These are phyloP conservation scores for Komagataella kurtzmanii DNA, from an alignment of 805 yeast species.

Conservation along the genomic window DNA sequence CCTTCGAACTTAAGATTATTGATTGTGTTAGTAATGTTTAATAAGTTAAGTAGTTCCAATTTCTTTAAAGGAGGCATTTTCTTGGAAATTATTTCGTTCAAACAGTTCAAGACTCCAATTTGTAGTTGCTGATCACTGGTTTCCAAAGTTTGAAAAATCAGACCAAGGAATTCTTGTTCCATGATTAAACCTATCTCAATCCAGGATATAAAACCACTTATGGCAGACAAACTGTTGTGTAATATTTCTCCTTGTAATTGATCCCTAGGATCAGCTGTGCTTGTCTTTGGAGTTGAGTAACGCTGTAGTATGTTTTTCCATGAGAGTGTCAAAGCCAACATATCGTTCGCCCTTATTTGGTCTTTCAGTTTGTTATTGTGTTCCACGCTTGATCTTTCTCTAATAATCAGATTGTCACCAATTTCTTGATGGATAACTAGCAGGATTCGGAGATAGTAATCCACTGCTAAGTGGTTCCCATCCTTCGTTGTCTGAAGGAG, in stretches of 20 bases:
- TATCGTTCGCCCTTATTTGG: constrained; percentile 63
- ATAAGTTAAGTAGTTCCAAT: constrained; percentile 50
- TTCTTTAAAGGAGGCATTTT: constrained; percentile 45
- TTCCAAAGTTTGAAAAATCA: constrained; percentile 43
- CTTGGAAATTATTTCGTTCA: constrained; percentile 39
- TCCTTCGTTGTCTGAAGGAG: constrained; percentile 23
- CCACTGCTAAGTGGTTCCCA: constrained; percentile 33
- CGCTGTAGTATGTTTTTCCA: constrained; percentile 51
- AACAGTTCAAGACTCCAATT: constrained; percentile 41
- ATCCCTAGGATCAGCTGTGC: constrained; percentile 6
- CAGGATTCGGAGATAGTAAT: constrained; percentile 64
- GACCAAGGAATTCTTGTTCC: constrained; percentile 39
- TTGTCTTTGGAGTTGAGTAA: constrained; percentile 14
- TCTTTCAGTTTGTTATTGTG: constrained; percentile 72
- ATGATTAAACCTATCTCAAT: constrained; percentile 70
- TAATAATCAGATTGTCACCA: constrained; percentile 77
- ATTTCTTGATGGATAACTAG: constrained; percentile 77
- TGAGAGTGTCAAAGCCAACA: constrained; percentile 44
- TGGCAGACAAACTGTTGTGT: constrained; percentile 43
- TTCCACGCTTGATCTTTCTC: constrained; percentile 48
- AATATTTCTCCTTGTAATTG: constrained; percentile 29
- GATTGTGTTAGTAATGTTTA: constrained; percentile 49
- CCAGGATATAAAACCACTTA: constrained; percentile 90
- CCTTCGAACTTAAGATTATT: constrained; percentile 22
- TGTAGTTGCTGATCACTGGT: constrained; percentile 26